Base-by-base conservation (phyloP, 495 filamentous ascomycete genomes). In the Penicillium bovifimosum region DNA sequence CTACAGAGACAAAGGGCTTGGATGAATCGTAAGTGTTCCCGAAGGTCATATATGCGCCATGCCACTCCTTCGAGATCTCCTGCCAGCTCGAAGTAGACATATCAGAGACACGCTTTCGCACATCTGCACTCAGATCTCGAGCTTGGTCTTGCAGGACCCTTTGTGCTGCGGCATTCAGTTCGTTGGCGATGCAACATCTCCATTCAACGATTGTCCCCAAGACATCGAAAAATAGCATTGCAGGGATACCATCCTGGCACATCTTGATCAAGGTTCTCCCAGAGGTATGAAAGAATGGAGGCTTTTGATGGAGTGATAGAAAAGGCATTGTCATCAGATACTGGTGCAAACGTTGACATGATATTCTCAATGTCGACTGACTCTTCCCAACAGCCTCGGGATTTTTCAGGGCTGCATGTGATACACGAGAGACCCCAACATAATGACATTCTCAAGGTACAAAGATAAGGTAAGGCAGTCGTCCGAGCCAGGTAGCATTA, bases 141-240 rank as follows among this genome's bases (percentile, higher is more conserved):
- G 0, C 40, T 40, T 53, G 20, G 14, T 60, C 45, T 53, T 56
- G 48, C 0, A 56, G 7, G 44, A 45, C 44, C n/a, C 18, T 49
- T 47, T 34, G 32, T 38, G 58, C 58, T 42, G 53, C 17, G 40
- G 39, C 46, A 14, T 47, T 53, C 34, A 60, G 36, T 50, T 53
- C 34, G 8, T 56, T 60, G 9, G 58, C 50, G 45, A 60, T 60
- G 41, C 58, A 60, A 28, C 2, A 32, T 51, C 53, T 56, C 58
- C 58, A 60, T 53, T 60, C 58, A 34, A 60, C 58, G 9, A 60
- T 51, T 41, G 58, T 60, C 9, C 58, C 58, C 26, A 60, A 34
- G 29, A 60, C 41, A 50, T 60, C 58, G 45, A 56, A 60, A 29
- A 60, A 60, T 38, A 60, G 38, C 5, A 56, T 47, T 38, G 49